Evolutionary conservation across 441 rosid genomes (phyloP), one percentile per base, ranked within the genome.

Genomic region (Erodium texanum): DNA sequence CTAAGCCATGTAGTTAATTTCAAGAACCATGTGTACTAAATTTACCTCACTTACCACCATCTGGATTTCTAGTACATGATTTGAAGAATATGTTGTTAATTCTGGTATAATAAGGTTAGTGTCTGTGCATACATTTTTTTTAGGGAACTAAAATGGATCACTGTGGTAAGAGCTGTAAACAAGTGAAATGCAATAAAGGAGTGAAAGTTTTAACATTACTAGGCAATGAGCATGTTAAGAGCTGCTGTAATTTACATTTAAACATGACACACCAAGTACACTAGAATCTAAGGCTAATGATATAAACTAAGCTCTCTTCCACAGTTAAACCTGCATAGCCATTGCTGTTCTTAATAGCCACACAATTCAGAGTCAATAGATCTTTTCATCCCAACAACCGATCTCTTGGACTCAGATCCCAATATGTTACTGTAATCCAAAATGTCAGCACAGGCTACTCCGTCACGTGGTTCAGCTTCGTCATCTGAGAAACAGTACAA

Each of bases 331-430:
- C n/a, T n/a, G n/a, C n/a, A n/a, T n/a, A n/a, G n/a, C n/a, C n/a
- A n/a, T 14, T 0, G n/a, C 4, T 10, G 12, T 48, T 15, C 19
- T 15, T 16, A 45, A 62, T 66, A 66, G 62, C 69, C 62, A 16
- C n/a, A 62, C 50, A 66, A 68, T 67, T 76, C 77, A 16, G 74
- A 69, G 62, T 73, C 82, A 56, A 80, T 70, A 23, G 86, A 80
- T 75, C 98, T 88, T 82, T 86, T 87, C 87, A 77, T 84, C 66
- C 96, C 94, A 68, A 78, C 79, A 71, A 74, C 75, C 1, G 79
- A 62, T 74, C 73, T 88, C 63, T 74, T 83, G 29, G 70, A 69
- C 73, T 85, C 86, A 0, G 74, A 70, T 66, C 67, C 85, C 64
- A 68, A 67, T 45, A 54, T 65, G 70, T 24, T 74, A 36, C 62